Base-by-base conservation (phyloP, 2,329 filamentous ascomycete genomes). In the Fusarium clavum region DNA sequence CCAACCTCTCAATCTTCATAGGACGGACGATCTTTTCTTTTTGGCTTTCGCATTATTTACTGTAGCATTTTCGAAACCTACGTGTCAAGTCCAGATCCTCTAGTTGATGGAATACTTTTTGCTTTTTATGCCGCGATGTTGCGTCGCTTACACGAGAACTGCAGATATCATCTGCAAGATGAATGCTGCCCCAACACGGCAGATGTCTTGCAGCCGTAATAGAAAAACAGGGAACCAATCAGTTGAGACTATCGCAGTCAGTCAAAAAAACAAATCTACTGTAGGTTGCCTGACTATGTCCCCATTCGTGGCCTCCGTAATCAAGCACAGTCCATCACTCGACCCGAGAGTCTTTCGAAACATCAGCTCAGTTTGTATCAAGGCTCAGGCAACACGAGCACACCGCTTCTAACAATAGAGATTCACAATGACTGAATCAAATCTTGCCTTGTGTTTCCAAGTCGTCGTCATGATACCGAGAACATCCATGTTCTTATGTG, bases 261-360 rank as follows among this genome's bases (percentile, higher is more conserved):
- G n/a, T 60, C 40, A 9, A 27, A 43, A 43, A 16, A 34, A 44
- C 9, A 38, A 38, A n/a, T n/a, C 10, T 38, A 38, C 34, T n/a
- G 34, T 11, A 38, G 34, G 32, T 47, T 65, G 61, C 53, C 41
- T 65, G 57, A 64, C 53, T 5, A 22, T 40, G 40, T 52, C 30
- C 40, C 60, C 61, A 64, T 64, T 51, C 20, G 44, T 13, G 16
- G 32, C 40, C 45, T 64, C 61, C 52, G 63, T 67, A 70, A 69
- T 71, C 61, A 65, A 58, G 68, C 68, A 70, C 64, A 48, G 68
- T 55, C 58, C 67, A 57, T 60, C 67, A 30, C 62, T 68, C 25
- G 67, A 51, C 49, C 67, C 32, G 55, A 59, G 62, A 68, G 43
- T 54, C 57, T 38, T 41, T 61, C 61, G 30, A 67, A 59, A 64